Evolutionary conservation across 495 filamentous ascomycete genomes (phyloP).

Genomic region (Trichoderma orchidacearum): DNA sequence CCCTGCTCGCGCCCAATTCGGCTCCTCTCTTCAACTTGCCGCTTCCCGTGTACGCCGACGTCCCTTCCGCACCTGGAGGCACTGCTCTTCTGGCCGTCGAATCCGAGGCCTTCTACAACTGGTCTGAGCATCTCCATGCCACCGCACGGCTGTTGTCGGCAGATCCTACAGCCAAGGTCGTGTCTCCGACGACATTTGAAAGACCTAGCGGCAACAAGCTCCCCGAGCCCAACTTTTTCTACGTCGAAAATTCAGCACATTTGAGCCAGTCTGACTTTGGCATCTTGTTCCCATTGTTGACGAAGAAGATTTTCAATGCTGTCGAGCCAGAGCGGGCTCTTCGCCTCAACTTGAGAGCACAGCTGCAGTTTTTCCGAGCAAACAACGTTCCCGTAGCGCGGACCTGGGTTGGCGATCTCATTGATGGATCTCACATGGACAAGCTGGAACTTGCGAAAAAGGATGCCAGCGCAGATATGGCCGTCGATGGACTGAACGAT

Average conservation of each 20-base stretch:
- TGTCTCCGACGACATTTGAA: constrained; percentile 13
- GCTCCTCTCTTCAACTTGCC: constrained; percentile 46
- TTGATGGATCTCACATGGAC: constrained; percentile 16
- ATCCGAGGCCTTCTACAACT: constrained; percentile 58
- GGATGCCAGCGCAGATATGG: neutral
- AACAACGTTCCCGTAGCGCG: constrained; percentile 35
- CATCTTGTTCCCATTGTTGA: constrained; percentile 58
- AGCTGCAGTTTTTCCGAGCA: constrained; percentile 44
- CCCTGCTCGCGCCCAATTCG: constrained; percentile 41
- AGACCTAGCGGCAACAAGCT: constrained; percentile 11
- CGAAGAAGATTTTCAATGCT: constrained; percentile 39
- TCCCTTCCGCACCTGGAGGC: constrained; percentile 25
- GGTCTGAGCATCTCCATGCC: constrained; percentile 47
- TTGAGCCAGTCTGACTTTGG: constrained; percentile 67
- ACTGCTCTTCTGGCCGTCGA: constrained; percentile 45
- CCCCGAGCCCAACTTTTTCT: constrained; percentile 44
- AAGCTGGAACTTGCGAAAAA: constrained; percentile 6
- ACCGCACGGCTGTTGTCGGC: constrained; percentile 44
- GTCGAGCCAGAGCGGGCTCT: constrained; percentile 49
- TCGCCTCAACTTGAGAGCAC: constrained; percentile 48
- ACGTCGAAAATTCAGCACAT: constrained; percentile 48
- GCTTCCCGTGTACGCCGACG: constrained; percentile 46
- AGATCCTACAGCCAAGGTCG: constrained; percentile 19
- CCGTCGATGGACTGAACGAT: constrained; percentile 10
- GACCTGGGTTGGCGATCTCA: constrained; percentile 35